These are phyloP conservation scores for Scutellospora calospora DNA, from an alignment of 371 early-diverging fungal species.

Conservation along the genomic window DNA sequence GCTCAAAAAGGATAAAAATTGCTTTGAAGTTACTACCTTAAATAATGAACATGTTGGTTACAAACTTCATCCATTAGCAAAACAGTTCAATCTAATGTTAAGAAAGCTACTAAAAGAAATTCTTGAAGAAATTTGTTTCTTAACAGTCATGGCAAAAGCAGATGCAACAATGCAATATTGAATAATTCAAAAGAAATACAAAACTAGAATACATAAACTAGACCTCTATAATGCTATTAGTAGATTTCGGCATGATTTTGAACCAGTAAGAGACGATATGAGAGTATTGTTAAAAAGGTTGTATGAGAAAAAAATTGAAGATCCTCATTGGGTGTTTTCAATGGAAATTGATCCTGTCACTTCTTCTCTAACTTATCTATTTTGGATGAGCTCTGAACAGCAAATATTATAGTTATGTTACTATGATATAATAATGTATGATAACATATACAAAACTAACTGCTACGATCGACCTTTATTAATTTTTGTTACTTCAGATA, in stretches of 20 bases:
- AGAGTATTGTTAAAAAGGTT: neutral
- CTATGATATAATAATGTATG: neutral
- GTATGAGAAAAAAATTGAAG: neutral
- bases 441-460: neutral
- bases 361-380: neutral
- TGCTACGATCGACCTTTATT: neutral
- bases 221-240: slow-evolving; percentile 1
- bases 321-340: neutral
- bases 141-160: neutral
- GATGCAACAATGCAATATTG: neutral
- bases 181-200: neutral
- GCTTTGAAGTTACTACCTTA: neutral
- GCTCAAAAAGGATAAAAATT: neutral
- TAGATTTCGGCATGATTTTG: neutral
- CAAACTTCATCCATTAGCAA: neutral
- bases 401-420: neutral
- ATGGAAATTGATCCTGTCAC: neutral
- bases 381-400: neutral
- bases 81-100: neutral
- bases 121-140: neutral
- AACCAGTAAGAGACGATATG: neutral
- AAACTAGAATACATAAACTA: neutral
- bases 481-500: neutral
- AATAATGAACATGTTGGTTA: neutral
- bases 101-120: neutral